These are phyloP conservation scores for Lolium perenne DNA, from an alignment of 176 grass and related monocot genomes.

Conservation along the genomic window DNA sequence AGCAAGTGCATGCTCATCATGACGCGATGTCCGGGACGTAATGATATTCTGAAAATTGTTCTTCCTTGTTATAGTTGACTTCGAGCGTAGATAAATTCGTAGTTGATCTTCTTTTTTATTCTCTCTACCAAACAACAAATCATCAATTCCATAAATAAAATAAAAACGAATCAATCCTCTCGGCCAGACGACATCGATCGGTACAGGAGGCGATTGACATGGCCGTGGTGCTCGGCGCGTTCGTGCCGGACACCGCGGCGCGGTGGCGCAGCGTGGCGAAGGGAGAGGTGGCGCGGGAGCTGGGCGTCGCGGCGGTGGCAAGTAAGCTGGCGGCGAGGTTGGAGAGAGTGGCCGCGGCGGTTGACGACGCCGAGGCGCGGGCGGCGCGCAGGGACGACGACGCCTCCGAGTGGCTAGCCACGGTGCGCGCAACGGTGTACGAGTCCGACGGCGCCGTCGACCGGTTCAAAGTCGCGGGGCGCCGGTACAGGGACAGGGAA, in stretches of 20 bases:
- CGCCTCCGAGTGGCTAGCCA: constrained; percentile 51
- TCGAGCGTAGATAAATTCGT: not conserved
- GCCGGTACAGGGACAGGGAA: constrained; percentile 34
- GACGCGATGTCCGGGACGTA: constrained; percentile 27
- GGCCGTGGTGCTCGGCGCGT: constrained; percentile 61
- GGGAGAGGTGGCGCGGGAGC: constrained; percentile 32
- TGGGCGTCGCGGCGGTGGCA: constrained; percentile 50
- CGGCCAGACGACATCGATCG: not conserved
- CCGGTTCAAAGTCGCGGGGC: constrained; percentile 46
- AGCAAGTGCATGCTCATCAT: not conserved
- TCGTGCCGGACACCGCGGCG: constrained; percentile 52
- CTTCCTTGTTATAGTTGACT: constrained; percentile 18
- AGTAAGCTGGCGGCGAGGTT: constrained; percentile 41
- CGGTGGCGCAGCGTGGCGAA: constrained; percentile 42
- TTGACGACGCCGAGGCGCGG: constrained; percentile 48
- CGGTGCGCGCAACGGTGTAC: constrained; percentile 49
- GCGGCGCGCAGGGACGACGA: constrained; percentile 37
- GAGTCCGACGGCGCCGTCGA: constrained; percentile 42
- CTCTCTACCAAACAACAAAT: too few species aligned
- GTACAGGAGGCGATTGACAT: constrained; percentile 25
- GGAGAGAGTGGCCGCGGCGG: constrained; percentile 39
- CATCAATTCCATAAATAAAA: constrained; percentile 5
- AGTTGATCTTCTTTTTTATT: not conserved
- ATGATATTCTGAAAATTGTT: constrained; percentile 34
- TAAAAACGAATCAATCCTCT: not conserved